Conservation (phyloP, 2,329 filamentous ascomycete species). For the Penicillium crustosum region DNA sequence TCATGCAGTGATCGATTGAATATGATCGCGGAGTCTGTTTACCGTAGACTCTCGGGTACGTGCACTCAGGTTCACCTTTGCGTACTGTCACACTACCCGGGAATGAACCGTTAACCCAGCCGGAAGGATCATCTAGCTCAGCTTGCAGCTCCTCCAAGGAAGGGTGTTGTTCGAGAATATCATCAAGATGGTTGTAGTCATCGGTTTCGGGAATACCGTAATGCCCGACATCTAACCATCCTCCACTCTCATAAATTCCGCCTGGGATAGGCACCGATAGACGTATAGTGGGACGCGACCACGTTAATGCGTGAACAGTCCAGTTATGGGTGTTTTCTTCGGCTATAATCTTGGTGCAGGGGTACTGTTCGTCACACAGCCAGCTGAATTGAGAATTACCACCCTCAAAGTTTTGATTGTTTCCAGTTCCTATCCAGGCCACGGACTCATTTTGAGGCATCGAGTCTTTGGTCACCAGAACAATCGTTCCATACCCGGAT, state of each 20-base stretch:
- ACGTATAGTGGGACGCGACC: neutral
- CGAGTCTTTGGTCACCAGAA: neutral
- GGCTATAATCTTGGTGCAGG: neutral
- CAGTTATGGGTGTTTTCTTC: neutral
- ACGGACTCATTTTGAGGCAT: neutral
- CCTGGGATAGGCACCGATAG: neutral
- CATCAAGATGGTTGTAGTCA: neutral
- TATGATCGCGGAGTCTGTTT: neutral
- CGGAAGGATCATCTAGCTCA: neutral
- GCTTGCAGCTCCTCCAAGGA: neutral
- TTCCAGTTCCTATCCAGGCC: neutral
- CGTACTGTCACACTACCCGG: neutral
- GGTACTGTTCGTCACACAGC: neutral
- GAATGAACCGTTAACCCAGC: neutral
- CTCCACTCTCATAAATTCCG: neutral
- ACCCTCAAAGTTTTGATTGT: neutral
- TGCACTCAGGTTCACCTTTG: neutral
- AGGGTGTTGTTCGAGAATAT: neutral
- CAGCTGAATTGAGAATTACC: neutral
- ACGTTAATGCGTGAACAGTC: neutral
- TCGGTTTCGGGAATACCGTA: neutral
- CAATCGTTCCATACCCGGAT: neutral
- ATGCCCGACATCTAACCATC: neutral
- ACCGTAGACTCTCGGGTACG: neutral
- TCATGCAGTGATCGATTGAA: slow-evolving; percentile 2